Base-by-base conservation (phyloP, 2,329 filamentous ascomycete species). In the Beauveria rudraprayagi region DNA sequence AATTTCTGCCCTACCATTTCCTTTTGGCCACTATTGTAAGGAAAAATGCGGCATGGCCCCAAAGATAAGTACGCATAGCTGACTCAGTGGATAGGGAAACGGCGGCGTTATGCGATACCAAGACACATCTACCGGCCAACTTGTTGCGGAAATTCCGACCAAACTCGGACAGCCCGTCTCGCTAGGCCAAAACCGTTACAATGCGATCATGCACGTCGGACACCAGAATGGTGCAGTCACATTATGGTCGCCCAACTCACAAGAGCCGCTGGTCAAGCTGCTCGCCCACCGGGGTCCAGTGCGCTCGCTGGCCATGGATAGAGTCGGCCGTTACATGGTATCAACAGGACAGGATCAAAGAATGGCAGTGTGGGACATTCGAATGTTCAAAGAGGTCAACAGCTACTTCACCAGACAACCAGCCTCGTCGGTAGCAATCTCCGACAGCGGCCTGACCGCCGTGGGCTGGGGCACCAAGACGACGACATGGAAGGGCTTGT, bases 1-100 rank as follows among this genome's bases (percentile, higher is more conserved):
- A 97, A 74, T 99, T 97, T 71, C 78, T 97, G 16, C 93, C 93
- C 0, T 97, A 97, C 71, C 94, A 99, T 73, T 99, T 96, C 73
- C 84, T 99, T 47, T 81, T 99, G 54, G 90, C 90, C 19, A 96
- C 92, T 19, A 83, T 93, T 69, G 88, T 90, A 75, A 79, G 86
- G 81, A 62, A 46, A 9, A 11, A 7, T 7, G 2, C 1, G 28
- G 16, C 11, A 7, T n/a, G 2, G 1, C 2, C 19, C 62, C 67
- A 71, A 46, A 71, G 72, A 47, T 26, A 71, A 28, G 17, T 1
- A 3, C 17, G n/a, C 63, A 85, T 16, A 6, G 10, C 54, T 56
- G 19, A 56, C 54, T 9, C 7, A 9, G 14, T 8, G 11, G 9
- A 24, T n/a, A 60, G 83, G 91, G 91, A 63, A 87, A 90, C 67